Base-by-base conservation (phyloP, 2,329 filamentous ascomycete genomes). In the Coleophoma cylindrospora region DNA sequence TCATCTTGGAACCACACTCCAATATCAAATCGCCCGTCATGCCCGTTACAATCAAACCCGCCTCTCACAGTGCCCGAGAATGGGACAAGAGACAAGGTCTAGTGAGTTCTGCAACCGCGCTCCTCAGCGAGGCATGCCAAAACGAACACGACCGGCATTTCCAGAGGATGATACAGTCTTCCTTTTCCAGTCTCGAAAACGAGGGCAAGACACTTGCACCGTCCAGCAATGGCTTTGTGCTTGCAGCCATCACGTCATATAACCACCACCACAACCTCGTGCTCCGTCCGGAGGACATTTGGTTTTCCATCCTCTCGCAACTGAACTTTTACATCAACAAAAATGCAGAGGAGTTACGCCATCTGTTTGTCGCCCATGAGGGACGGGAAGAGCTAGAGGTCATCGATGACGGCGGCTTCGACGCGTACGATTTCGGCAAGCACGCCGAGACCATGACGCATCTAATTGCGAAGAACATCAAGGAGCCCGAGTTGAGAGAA, bases 201-300 rank as follows among this genome's bases (percentile, higher is more conserved):
- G 19, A 19, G 19, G 19, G 19, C 19, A 19, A 19, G 19, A 19
- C 2, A 19, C 19, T 19, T 3, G 19, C 19, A 2, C 19, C 19
- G 19, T 19, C 19, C 19, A 19, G 19, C 19, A 38, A 74, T 45
- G 69, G 70, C 17, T 65, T 75, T 37, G 64, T 75, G 10, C 55
- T 63, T 38, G 61, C 66, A 0, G 63, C 57, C 17, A 60, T 66
- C 27, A 45, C 64, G n/a, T 72, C 72, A 1, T 76, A 75, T 52
- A 69, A 59, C 50, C 13, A 61, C 3, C 71, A 76, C 47, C 70
- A 73, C 47, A 66, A 76, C 49, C 66, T 79, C 0, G 60, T 60
- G 3, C 61, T 79, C 40, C 70, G 75, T 1, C 75, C 75, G 0
- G 74, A 79, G 22, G 76, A 79, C 47, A 57, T 78, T 13, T 79